Percentiles rank a stretch among this genome's conserved stretches.
Conservation (phyloP, 139 green algal species). For the Penium margaritaceum region DNA sequence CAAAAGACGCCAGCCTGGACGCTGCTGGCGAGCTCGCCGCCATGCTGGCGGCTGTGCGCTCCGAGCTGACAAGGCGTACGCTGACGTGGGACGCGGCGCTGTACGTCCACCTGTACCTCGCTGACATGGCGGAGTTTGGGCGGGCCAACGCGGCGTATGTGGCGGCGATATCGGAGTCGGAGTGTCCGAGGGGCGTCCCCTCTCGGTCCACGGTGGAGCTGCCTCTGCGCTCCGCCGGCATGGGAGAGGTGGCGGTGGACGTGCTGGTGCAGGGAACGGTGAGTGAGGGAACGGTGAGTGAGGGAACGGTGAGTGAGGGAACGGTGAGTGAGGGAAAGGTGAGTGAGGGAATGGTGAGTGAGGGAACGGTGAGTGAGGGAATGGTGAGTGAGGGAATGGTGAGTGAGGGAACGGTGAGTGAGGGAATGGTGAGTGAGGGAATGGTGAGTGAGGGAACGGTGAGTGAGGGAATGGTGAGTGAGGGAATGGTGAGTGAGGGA, state of each 20-base stretch:
- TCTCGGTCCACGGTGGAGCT: constrained; percentile 54
- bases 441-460: constrained; percentile 16
- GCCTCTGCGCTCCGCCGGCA: constrained; percentile 41
- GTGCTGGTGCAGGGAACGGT: constrained; percentile 22
- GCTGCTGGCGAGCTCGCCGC: constrained; percentile 20
- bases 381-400: no score
- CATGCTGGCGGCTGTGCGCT: constrained; percentile 20
- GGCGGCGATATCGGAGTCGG: constrained; percentile 21
- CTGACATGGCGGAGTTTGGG: constrained; percentile 80
- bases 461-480: background rate
- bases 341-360: background rate
- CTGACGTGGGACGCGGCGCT: constrained; percentile 58
- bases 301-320: background rate
- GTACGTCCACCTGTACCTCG: constrained; percentile 79
- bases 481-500: background rate
- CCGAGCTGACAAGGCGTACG: constrained; percentile 47
- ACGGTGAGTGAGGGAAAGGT: background rate
- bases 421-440: constrained; percentile 52
- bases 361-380: no score
- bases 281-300: background rate
- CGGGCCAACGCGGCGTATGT: constrained; percentile 75
- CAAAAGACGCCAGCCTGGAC: no score
- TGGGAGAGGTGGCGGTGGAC: constrained; percentile 53
- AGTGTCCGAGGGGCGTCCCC: constrained; percentile 35
- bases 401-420: no score